Conservation (phyloP, 2,329 filamentous ascomycete species). For the Penicillium sp. region DNA sequence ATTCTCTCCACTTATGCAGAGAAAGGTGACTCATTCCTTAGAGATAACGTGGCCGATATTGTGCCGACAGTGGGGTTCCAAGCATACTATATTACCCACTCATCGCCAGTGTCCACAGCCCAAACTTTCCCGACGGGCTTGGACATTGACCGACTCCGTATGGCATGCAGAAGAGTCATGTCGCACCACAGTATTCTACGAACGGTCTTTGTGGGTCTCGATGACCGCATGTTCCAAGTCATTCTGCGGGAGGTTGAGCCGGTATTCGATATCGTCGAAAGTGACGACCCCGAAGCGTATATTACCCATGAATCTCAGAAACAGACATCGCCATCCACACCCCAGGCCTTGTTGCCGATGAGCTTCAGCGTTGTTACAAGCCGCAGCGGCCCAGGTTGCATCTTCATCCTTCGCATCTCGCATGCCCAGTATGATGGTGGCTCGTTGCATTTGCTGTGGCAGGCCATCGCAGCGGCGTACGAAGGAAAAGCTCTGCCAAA, state of each 20-base stretch:
- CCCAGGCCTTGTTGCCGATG: neutral
- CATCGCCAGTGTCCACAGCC: neutral
- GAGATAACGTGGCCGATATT: too few species aligned
- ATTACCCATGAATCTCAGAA: neutral
- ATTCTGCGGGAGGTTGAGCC: conserved; percentile 5
- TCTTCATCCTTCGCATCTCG: neutral
- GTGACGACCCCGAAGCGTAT: conserved; percentile 6
- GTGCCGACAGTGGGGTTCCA: too few species aligned
- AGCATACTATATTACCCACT: too few species aligned
- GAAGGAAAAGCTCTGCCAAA: too few species aligned
- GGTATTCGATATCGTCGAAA: conserved; percentile 1
- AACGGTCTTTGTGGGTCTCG: conserved; percentile 4
- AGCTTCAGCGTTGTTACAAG: conserved; percentile 2
- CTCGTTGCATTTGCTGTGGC: neutral
- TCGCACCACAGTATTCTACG: conserved; percentile 12
- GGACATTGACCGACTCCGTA: conserved; percentile 3
- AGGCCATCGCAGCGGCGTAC: too few species aligned
- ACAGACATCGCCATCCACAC: neutral
- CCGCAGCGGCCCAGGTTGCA: neutral
- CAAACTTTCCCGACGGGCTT: conserved; percentile 2
- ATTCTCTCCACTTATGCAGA: too few species aligned
- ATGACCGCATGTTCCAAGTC: conserved; percentile 6
- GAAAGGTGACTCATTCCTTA: too few species aligned
- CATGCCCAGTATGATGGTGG: conserved; percentile 9
- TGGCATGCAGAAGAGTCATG: conserved; percentile 2